Base-by-base conservation (phyloP, 108 stramenopile species). In the Cylindrotheca fusiformis region DNA sequence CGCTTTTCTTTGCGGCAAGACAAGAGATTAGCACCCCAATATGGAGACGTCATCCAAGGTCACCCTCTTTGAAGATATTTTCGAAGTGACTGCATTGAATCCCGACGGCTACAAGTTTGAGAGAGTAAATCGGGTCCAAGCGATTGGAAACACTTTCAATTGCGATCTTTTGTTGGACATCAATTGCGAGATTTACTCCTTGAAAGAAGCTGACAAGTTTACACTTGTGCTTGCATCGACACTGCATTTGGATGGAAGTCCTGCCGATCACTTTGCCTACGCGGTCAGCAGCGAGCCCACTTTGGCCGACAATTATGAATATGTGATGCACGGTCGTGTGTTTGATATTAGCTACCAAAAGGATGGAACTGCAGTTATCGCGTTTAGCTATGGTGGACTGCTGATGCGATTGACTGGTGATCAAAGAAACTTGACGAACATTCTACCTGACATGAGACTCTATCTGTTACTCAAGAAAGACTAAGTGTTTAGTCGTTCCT, bases 41-140 rank as follows among this genome's bases (percentile, higher is more conserved):
- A 86, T 86, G 81, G 83, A 84, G 46, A 67, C 79, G 8, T 79
- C 85, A 19, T 80, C 76, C 53, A 85, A 79, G 63, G 88, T 93
- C n/a, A 94, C 92, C 6, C 80, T 98, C 24, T 98, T 98, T 68
- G 96, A 98, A 76, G 97, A 98, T 75, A 96, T 97, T 20, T 98
- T 98, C 72, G 91, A 94, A 69, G 88, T 96, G 21, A 92, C 83
- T 36, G 80, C 86, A 23, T 73, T 98, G 57, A 98, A 98, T 72
- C 96, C 97, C n/a, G 95, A 97, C 32, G 88, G 85, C 19, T 86
- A 89, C 76, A 88, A 86, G 63, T 90, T 91, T 68, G 89, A 89
- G 22, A 59, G 79, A 24, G 95, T 97, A 52, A 95, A 97, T 68
- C 93, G 97, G 18, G 64, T 98, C 24, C 76, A 90, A 24, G 95